These are phyloP conservation scores for Exidia glandulosa DNA, from an alignment of 768 basidiomycete species.

Conservation along the genomic window DNA sequence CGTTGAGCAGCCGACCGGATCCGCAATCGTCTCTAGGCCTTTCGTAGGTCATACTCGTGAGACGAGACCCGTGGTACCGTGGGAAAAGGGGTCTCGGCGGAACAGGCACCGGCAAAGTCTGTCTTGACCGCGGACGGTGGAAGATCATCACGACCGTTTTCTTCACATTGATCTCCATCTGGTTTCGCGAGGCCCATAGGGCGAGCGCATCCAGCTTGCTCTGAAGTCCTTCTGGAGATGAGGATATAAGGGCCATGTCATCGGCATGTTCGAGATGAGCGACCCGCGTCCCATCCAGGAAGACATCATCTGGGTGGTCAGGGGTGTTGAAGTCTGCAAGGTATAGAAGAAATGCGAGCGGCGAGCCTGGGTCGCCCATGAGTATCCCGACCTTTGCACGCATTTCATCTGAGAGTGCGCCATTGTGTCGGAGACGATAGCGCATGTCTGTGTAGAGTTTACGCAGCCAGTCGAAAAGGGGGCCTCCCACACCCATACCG, in stretches of 20 bases:
- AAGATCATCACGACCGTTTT: too few relatives aligned
- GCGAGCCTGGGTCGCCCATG: slow-evolving; percentile 12
- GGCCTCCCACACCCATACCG: slow-evolving; percentile 10
- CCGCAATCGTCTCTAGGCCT: too few relatives aligned
- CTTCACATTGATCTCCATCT: too few relatives aligned
- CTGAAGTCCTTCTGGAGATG: slow-evolving; percentile 8
- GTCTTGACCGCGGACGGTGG: too few relatives aligned
- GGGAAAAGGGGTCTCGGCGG: too few relatives aligned
- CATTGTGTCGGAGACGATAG: slow-evolving; percentile 6
- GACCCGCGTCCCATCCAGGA: slow-evolving; percentile 1
- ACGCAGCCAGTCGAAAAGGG: slow-evolving; percentile 7
- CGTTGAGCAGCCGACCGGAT: too few relatives aligned
- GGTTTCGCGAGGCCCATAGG: too few relatives aligned
- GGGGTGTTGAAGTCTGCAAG: slow-evolving; percentile 6
- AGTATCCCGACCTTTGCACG: slow-evolving; percentile 8
- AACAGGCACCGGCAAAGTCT: too few relatives aligned
- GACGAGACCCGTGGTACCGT: too few relatives aligned
- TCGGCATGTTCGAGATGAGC: slow-evolving; percentile 17
- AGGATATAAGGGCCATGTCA: too few relatives aligned
- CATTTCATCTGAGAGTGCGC: background rate
- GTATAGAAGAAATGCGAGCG: slow-evolving; percentile 7
- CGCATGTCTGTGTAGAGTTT: slow-evolving; percentile 4
- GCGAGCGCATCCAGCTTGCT: slow-evolving; percentile 1
- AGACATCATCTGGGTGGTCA: slow-evolving; percentile 5
- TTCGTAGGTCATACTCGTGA: too few relatives aligned